These are phyloP conservation scores for Ambrosiella cleistominuta DNA, from an alignment of 2,329 filamentous ascomycete species.

Conservation along the genomic window DNA sequence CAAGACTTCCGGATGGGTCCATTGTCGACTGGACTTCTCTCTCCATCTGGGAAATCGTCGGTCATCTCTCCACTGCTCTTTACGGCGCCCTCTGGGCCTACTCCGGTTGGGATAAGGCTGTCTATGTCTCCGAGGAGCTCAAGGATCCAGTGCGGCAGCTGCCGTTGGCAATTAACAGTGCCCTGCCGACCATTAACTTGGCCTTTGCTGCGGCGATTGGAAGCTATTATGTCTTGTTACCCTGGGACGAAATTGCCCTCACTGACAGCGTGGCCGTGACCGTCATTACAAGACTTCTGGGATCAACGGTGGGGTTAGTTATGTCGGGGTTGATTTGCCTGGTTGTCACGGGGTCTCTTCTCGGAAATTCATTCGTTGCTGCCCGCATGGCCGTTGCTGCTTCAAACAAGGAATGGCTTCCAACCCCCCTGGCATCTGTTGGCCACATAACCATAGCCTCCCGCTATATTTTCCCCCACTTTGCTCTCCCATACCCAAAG, in stretches of 20 bases:
- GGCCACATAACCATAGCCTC: conserved; percentile 21
- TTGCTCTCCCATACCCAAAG: too few relatives aligned
- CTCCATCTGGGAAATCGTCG: conserved; percentile 39
- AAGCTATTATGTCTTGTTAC: conserved; percentile 44
- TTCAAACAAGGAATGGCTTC: conserved; percentile 34
- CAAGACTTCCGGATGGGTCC: conserved; percentile 30
- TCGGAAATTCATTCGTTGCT: conserved; percentile 45
- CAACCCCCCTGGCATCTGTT: conserved; percentile 14
- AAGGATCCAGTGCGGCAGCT: conserved; percentile 33
- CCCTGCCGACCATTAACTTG: conserved; percentile 39
- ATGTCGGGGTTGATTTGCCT: conserved; percentile 40
- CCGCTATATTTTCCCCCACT: too few relatives aligned
- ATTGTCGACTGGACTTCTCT: conserved; percentile 31
- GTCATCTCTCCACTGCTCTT: conserved; percentile 40
- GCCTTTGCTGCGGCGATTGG: conserved; percentile 44
- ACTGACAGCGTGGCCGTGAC: conserved; percentile 48
- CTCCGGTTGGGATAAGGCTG: conserved; percentile 48
- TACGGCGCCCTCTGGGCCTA: conserved; percentile 49
- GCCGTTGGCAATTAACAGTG: conserved; percentile 42
- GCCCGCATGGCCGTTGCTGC: conserved; percentile 44
- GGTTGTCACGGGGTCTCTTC: conserved; percentile 42
- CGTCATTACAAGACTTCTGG: conserved; percentile 36
- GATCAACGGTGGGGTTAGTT: conserved; percentile 32
- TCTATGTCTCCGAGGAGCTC: conserved; percentile 38
- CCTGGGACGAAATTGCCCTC: conserved; percentile 38